Evolutionary conservation across 345 rosid genomes (phyloP).

Genomic region (Raphanus sativus): DNA sequence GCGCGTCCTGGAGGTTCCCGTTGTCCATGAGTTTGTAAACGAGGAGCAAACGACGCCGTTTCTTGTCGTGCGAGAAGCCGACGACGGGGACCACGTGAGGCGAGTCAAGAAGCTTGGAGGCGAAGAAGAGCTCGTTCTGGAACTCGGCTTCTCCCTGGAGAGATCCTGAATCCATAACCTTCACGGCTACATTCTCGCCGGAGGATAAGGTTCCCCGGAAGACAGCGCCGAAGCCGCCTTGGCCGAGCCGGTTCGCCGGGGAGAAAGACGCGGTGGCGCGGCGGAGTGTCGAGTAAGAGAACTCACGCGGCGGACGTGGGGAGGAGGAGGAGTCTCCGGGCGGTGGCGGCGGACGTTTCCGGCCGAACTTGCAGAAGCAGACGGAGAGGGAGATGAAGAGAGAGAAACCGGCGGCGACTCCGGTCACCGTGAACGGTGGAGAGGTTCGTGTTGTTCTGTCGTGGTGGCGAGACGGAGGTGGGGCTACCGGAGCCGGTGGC

Average conservation of each 20-base stretch:
- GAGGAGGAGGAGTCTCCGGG: not conserved
- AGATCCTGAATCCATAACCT: conserved; percentile 91
- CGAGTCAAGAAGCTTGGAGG: conserved; percentile 66
- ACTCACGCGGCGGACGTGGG: conserved; percentile 55
- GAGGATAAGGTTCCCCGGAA: conserved; percentile 55
- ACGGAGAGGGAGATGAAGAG: conserved; percentile 43
- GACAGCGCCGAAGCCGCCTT: conserved; percentile 85
- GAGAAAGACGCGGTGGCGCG: conserved; percentile 70
- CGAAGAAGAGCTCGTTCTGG: conserved; percentile 88
- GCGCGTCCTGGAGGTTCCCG: conserved; percentile 86
- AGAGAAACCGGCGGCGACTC: conserved; percentile 49
- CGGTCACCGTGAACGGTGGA: conserved; percentile 35
- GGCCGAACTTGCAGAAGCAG: conserved; percentile 61
- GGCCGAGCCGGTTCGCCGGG: conserved; percentile 55
- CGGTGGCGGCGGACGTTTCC: conserved; percentile 41
- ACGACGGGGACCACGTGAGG: conserved; percentile 62
- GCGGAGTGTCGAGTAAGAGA: conserved; percentile 60
- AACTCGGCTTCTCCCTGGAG: conserved; percentile 96
- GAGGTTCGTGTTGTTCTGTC: conserved; percentile 21
- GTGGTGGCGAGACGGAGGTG: conserved; percentile 17
- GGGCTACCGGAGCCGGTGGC: not conserved
- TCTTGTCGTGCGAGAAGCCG: conserved; percentile 76
- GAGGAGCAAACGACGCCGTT: conserved; percentile 66
- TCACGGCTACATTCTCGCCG: conserved; percentile 60
- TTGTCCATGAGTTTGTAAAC: conserved; percentile 83